Evolutionary conservation across 345 rosid genomes (phyloP).

Genomic region (Eucalyptus cloeziana): DNA sequence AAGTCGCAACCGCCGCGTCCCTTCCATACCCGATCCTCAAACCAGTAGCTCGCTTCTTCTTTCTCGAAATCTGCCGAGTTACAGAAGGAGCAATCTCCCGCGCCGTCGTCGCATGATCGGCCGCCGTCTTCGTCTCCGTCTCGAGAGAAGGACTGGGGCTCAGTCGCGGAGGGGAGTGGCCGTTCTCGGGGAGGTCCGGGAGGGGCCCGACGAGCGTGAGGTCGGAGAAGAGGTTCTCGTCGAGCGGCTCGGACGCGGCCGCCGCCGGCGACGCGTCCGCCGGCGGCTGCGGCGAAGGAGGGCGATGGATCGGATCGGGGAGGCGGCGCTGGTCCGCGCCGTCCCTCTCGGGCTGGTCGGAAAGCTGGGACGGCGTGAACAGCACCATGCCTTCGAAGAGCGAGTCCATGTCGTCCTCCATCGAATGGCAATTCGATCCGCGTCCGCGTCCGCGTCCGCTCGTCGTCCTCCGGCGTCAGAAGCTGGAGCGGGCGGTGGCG

Average conservation of each 20-base stretch:
- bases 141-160: not conserved
- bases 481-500: not conserved
- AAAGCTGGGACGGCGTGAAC: slow-evolving; percentile 42
- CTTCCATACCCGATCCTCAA: slow-evolving; percentile 76
- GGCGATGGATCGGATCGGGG: not conserved
- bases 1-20: slow-evolving; percentile 1
- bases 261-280: not conserved
- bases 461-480: not conserved
- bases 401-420: slow-evolving; percentile 53
- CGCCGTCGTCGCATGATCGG: not conserved
- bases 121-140: not conserved
- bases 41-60: slow-evolving; percentile 68
- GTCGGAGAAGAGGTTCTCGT: slow-evolving; percentile 79
- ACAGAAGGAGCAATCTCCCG: not conserved
- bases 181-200: not conserved
- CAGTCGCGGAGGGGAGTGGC: not conserved
- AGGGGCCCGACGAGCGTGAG: slow-evolving; percentile 41
- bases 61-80: slow-evolving; percentile 46
- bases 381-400: slow-evolving; percentile 89
- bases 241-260: slow-evolving; percentile 40
- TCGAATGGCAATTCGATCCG: slow-evolving; percentile 1
- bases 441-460: not conserved
- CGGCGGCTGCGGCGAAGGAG: not conserved
- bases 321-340: not conserved
- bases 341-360: not conserved